phyloP scores from a whole-genome alignment of 345 rosid genomes.

The Salix exigua region DNA sequence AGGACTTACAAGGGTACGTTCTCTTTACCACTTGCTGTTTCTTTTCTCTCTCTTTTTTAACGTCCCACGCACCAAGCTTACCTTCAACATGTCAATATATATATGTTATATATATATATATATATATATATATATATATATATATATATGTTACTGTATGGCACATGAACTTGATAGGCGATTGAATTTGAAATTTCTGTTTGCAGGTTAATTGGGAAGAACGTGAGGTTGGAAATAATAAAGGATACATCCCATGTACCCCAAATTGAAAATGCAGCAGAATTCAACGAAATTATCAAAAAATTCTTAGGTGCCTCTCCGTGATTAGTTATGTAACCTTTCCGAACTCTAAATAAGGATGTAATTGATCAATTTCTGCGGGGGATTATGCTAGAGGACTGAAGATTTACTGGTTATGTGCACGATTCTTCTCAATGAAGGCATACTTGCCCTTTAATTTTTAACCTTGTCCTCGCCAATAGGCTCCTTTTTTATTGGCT shows the following conservation, averaged over 20 bases:
- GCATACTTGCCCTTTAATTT: no score
- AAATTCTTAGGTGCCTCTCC: conserved; percentile 43
- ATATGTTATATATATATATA: no score
- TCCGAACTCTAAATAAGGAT: neutral
- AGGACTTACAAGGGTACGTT: conserved; percentile 62
- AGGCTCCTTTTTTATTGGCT: no score
- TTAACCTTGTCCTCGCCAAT: no score
- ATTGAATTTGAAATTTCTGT: neutral
- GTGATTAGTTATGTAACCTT: conserved; percentile 5
- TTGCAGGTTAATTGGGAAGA: conserved; percentile 69
- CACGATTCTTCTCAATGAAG: no score
- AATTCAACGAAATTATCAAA: conserved; percentile 52
- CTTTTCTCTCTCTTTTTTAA: neutral
- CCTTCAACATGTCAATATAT: neutral
- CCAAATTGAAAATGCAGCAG: conserved; percentile 52
- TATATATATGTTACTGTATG: neutral
- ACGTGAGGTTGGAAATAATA: conserved; percentile 56
- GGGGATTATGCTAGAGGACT: no score
- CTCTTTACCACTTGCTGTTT: neutral
- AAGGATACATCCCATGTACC: conserved; percentile 70
- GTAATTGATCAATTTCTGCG: no score
- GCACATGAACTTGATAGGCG: neutral
- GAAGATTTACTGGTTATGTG: no score
- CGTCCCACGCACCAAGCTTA: neutral
- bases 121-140: no score